A percentile compares a stretch with the other conserved stretches of the same genome.
These are phyloP conservation scores for Termitomyces sp. DNA, from an alignment of 768 basidiomycete genomes.

Conservation along the genomic window DNA sequence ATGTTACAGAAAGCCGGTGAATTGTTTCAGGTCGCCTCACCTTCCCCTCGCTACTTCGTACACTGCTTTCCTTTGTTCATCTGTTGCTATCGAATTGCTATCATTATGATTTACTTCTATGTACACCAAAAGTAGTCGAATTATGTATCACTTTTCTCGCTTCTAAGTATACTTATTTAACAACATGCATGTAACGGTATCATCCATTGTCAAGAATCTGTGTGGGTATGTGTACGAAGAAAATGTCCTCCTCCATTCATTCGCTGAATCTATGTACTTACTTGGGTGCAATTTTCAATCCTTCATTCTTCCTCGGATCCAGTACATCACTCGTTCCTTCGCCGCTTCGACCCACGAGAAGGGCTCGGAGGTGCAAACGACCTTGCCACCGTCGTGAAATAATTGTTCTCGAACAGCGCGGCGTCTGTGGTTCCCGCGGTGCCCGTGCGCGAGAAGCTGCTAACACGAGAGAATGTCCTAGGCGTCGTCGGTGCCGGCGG, in stretches of 20 bases:
- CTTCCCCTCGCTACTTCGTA: not conserved
- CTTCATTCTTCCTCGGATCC: not conserved
- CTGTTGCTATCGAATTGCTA: not conserved
- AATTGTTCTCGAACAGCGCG: slow-evolving; percentile 33
- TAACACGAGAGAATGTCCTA: slow-evolving; percentile 15
- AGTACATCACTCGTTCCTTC: not conserved
- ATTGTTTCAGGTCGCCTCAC: not conserved
- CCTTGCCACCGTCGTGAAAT: slow-evolving; percentile 42
- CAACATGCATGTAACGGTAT: not conserved
- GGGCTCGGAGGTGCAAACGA: slow-evolving; percentile 30
- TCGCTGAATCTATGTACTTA: not conserved
- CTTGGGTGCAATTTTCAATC: no score
- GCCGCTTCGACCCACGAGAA: slow-evolving; percentile 3
- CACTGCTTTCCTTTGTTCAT: not conserved
- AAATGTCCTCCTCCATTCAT: not conserved
- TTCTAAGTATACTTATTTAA: no score
- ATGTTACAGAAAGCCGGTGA: not conserved
- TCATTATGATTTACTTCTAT: no score
- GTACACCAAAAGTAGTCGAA: not conserved
- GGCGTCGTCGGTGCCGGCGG: slow-evolving; percentile 14
- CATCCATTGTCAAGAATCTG: not conserved
- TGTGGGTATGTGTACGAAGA: not conserved
- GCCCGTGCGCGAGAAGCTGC: slow-evolving; percentile 21
- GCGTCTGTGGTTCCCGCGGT: slow-evolving; percentile 10
- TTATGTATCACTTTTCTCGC: not conserved